Conservation (phyloP, 129 eudicot species). For the Arctium minus region DNA sequence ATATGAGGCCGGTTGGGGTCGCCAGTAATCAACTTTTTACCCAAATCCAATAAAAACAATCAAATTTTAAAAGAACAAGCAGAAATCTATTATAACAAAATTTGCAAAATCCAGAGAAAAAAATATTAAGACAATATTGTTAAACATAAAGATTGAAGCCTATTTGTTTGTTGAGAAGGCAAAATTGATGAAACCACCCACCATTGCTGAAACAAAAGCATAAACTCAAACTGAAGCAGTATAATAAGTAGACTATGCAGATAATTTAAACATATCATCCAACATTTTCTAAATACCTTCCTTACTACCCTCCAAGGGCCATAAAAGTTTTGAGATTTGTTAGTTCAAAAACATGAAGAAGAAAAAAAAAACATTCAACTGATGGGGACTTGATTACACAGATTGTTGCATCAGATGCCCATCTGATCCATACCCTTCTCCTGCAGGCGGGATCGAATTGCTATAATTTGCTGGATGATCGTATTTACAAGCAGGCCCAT, state of each 20-base stretch:
- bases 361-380: not conserved
- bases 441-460: slow-evolving; percentile 22
- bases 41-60: too few species aligned
- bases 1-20: too few species aligned
- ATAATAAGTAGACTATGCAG: slow-evolving; percentile 3
- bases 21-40: too few species aligned
- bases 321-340: slow-evolving; percentile 13
- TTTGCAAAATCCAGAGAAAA: not conserved
- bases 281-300: slow-evolving; percentile 18
- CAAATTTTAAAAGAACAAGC: too few species aligned
- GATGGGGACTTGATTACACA: slow-evolving; percentile 23
- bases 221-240: not conserved
- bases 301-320: slow-evolving; percentile 5
- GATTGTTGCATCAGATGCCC: slow-evolving; percentile 34
- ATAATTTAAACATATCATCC: slow-evolving; percentile 30
- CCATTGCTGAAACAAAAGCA: slow-evolving; percentile 14
- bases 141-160: not conserved
- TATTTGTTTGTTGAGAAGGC: not conserved
- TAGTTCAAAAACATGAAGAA: slow-evolving; percentile 24
- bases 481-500: slow-evolving; percentile 82
- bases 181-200: slow-evolving; percentile 1
- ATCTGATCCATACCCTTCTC: slow-evolving; percentile 34
- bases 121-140: not conserved
- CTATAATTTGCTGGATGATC: slow-evolving; percentile 63
- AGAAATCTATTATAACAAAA: too few species aligned